phyloP scores from a whole-genome alignment of 768 basidiomycete species.

The Naganishia kalamii region DNA sequence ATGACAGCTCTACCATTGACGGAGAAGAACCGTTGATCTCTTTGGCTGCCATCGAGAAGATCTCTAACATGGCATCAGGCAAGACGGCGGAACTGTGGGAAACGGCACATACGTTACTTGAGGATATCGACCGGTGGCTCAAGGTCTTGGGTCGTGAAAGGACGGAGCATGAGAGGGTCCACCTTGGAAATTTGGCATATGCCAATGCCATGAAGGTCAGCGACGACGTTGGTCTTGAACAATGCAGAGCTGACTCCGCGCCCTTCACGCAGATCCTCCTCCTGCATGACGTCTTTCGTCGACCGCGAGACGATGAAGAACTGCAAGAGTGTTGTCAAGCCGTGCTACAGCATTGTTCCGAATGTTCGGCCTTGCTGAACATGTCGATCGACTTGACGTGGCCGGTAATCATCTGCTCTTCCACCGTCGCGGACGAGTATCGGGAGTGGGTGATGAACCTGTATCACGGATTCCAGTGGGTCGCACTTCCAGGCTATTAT shows the following conservation, averaged over 20 bases:
- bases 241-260: too few species aligned
- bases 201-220: constrained; percentile 42
- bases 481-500: neutral
- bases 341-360: constrained; percentile 39
- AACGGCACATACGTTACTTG: constrained; percentile 17
- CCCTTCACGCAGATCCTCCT: constrained; percentile 35
- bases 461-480: constrained; percentile 42
- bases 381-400: constrained; percentile 44
- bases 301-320: constrained; percentile 29
- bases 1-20: neutral
- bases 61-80: constrained; percentile 1
- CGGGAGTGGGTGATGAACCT: constrained; percentile 38
- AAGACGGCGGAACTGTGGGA: constrained; percentile 9
- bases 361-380: constrained; percentile 37
- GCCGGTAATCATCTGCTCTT: constrained; percentile 43
- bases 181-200: constrained; percentile 42
- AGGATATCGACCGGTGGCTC: constrained; percentile 41
- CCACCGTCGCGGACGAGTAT: constrained; percentile 29
- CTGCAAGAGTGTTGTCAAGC: constrained; percentile 38
- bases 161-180: constrained; percentile 42
- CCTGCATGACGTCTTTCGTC: constrained; percentile 35
- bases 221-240: neutral
- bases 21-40: neutral
- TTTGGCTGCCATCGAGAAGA: neutral
- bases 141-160: constrained; percentile 34